Conservation (phyloP, 768 basidiomycete genomes). For the Lactifluus pinguis region DNA sequence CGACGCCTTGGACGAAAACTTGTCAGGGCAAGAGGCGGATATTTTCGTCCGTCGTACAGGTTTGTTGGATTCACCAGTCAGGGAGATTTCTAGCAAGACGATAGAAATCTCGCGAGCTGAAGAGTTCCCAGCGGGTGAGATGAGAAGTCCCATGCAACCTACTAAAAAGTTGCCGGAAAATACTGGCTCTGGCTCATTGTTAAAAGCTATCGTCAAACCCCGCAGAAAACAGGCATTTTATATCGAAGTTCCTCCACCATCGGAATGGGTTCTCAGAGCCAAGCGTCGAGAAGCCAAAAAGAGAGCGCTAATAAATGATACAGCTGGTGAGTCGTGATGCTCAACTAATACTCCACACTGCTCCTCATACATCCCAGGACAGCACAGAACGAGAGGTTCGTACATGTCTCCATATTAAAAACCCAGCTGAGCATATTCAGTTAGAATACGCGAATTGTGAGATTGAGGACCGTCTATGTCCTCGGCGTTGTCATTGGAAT, state of each 20-base stretch:
- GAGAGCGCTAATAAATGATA: neutral
- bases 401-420: neutral
- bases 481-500: constrained; percentile 12
- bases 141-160: neutral
- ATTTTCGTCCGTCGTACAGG: constrained; percentile 2
- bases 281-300: constrained; percentile 7
- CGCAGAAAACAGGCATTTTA: constrained; percentile 3
- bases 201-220: neutral
- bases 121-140: neutral
- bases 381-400: constrained; percentile 9
- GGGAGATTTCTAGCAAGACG: neutral
- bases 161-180: neutral
- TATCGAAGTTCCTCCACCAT: constrained; percentile 1
- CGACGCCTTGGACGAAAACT: neutral
- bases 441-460: constrained; percentile 14
- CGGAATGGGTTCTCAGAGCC: constrained; percentile 12
- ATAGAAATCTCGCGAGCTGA: neutral
- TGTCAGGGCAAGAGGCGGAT: neutral
- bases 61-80: neutral
- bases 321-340: neutral
- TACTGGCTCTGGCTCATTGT: neutral
- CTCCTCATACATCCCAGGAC: constrained; percentile 1
- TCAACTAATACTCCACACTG: neutral
- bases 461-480: constrained; percentile 13
- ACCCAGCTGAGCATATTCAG: constrained; percentile 4